Base-by-base conservation (phyloP, 495 filamentous ascomycete species). In the Hypoxylon fuscum region DNA sequence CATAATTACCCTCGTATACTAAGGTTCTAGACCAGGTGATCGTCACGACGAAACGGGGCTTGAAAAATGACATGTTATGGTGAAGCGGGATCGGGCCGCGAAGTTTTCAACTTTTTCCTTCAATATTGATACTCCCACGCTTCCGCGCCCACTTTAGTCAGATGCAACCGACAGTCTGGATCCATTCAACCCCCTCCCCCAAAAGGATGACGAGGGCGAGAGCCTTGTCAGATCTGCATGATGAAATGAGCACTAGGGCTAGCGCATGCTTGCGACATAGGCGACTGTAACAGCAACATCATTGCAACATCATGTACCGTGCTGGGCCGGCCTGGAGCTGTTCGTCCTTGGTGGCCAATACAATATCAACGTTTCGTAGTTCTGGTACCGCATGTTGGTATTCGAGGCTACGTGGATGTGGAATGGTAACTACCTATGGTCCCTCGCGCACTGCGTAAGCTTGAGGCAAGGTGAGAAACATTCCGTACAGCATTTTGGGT, bases 121-220 rank as follows among this genome's bases (percentile, higher is more conserved):
- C 17, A 23, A 49, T 15, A 20, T 20, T 40, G 21, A 40, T 44
- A 25, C 44, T 49, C n/a, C n/a, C n/a, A n/a, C n/a, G 43, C 35
- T 45, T 45, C 27, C 25, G 14, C 12, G 54, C 23, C 25, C 14
- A 41, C 41, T 43, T 42, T 47, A 44, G 54, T 59, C 47, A 55
- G 47, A 64, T 50, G 51, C 40, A 65, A 65, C 60, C 60, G 60
- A 57, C 60, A 57, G 53, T 42, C 54, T 58, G 60, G 60, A 64
- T 64, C 60, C 51, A 48, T n/a, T n/a, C n/a, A n/a, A n/a, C n/a
- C 25, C 25, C 25, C 3, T 27, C 8, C 8, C 25, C 32, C 32
- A 35, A 43, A 43, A 27, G 20, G 17, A 20, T 27, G 42, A 29
- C 22, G 43, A 54, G 34, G 57, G 49, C 29, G 48, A 46, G 48